Evolutionary conservation across 768 basidiomycete species (phyloP).

Genomic region (Suillus luteus): DNA sequence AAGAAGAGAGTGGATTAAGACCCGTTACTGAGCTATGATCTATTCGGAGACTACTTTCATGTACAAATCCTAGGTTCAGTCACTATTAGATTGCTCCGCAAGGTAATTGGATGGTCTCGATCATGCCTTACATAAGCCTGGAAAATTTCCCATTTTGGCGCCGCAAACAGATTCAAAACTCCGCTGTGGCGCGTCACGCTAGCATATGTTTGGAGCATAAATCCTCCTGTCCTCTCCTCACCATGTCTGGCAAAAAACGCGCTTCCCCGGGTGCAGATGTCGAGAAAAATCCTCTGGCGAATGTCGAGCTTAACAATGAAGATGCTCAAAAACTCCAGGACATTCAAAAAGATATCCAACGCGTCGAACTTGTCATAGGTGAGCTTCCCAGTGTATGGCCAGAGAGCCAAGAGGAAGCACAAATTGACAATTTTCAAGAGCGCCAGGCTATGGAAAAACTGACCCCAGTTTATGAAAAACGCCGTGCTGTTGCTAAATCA

Average conservation of each 20-base stretch:
- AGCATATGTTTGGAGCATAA: constrained; percentile 1
- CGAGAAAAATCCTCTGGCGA: constrained; percentile 68
- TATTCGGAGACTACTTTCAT: background rate
- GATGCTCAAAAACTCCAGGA: constrained; percentile 68
- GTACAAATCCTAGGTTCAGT: background rate
- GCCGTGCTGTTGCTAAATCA: constrained; percentile 62
- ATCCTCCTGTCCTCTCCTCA: constrained; percentile 11
- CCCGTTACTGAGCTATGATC: background rate
- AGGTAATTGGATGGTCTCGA: background rate
- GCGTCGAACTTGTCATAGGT: constrained; percentile 75
- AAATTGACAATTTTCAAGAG: constrained; percentile 44
- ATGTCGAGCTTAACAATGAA: constrained; percentile 70
- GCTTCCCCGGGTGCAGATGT: constrained; percentile 76
- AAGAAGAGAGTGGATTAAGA: constrained; percentile 76
- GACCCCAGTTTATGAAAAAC: constrained; percentile 65
- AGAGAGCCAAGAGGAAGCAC: constrained; percentile 1
- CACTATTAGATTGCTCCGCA: too few relatives aligned
- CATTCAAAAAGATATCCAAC: constrained; percentile 69
- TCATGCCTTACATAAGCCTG: background rate
- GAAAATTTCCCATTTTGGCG: constrained; percentile 8
- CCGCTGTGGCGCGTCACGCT: constrained; percentile 8
- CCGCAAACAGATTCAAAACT: constrained; percentile 4
- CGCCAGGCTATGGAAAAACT: constrained; percentile 61
- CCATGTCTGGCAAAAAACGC: constrained; percentile 62
- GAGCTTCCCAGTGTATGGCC: constrained; percentile 28